Evolutionary conservation across 306 rosid species (phyloP).

Genomic region (Prinsepia uniflora): DNA sequence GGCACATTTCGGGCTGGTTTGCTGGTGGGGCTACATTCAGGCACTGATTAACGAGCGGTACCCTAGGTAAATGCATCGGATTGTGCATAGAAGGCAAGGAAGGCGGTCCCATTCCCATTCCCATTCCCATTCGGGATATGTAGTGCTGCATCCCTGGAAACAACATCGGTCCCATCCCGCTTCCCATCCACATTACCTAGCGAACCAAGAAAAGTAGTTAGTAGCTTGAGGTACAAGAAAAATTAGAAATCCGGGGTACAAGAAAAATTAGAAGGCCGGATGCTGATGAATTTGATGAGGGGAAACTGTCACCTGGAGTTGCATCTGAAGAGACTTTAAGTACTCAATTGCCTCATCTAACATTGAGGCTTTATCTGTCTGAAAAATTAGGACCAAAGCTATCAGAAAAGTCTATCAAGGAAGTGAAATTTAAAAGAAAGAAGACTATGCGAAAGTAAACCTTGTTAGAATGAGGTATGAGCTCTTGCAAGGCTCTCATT

Average conservation of each 20-base stretch:
- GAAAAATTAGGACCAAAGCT: slow-evolving; percentile 28
- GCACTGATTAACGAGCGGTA: slow-evolving; percentile 46
- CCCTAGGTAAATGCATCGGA: slow-evolving; percentile 47
- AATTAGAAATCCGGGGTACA: no score
- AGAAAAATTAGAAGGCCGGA: slow-evolving; percentile 11
- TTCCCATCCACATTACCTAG: slow-evolving; percentile 89
- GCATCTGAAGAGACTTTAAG: slow-evolving; percentile 84
- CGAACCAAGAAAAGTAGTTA: slow-evolving; percentile 15
- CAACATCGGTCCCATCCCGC: slow-evolving; percentile 76
- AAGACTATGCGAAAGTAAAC: slow-evolving; percentile 29
- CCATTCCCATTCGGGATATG: slow-evolving; percentile 58
- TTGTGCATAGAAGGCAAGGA: slow-evolving; percentile 52
- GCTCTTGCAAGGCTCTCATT: slow-evolving; percentile 83
- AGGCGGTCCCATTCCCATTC: slow-evolving; percentile 51
- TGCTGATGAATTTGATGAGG: neutral
- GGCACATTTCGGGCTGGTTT: slow-evolving; percentile 51
- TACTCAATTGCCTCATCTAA: slow-evolving; percentile 84
- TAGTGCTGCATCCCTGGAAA: slow-evolving; percentile 68
- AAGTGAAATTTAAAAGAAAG: slow-evolving; percentile 9
- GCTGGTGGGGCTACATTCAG: slow-evolving; percentile 40
- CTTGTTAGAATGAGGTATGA: slow-evolving; percentile 86
- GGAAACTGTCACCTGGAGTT: slow-evolving; percentile 61
- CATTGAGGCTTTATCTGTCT: slow-evolving; percentile 93
- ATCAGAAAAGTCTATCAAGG: slow-evolving; percentile 15
- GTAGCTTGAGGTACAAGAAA: slow-evolving; percentile 10